Evolutionary conservation across 345 rosid species (phyloP), one percentile per base, ranked within the genome.

Genomic region (Corymbia maculata): DNA sequence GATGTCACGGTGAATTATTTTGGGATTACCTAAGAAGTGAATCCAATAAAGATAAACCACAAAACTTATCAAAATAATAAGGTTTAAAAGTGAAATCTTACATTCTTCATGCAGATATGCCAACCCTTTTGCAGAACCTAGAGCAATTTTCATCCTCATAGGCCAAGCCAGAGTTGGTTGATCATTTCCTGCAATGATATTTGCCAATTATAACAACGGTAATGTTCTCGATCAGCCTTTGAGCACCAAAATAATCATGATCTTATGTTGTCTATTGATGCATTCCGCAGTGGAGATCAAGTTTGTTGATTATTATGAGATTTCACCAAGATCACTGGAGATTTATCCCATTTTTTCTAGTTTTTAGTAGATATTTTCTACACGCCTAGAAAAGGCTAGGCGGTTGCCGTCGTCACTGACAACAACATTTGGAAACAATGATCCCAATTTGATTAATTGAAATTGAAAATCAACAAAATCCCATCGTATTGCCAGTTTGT

Each of bases 81-180:
- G 32, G 36, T 13, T 16, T 55, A 66, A 85, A 55, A 36, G 86
- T 89, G 52, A 87, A 87, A 52, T 91, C 98, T 93, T 70, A 97
- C 98, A 96, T 89, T 96, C 99, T 91, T 95, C 98, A 66, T 97
- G 99, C 66, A 97, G 93, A 90, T 97, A 97, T 12, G 98, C 93
- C 90, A 97, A 92, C 90, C 98, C 98, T 94, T 90, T 95, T 9
- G 98, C 98, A 30, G 98, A 93, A 52, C 98, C 99, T 80, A 95
- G 53, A 45, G 97, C 97, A 91, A 97, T 95, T 92, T 89, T 94
- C 92, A 94, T 91, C 89, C 98, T 95, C 49, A 91, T 93, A 26
- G 92, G 52, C 97, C 98, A 97, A 42, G 90, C 91, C 98, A 96
- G 90, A 64, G 94, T 91, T 5, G 94, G 93, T 86, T 95, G 91